Evolutionary conservation across 2,329 filamentous ascomycete genomes (phyloP), one percentile per base, ranked within the genome.

Genomic region (Pseudogymnoascus sp.): DNA sequence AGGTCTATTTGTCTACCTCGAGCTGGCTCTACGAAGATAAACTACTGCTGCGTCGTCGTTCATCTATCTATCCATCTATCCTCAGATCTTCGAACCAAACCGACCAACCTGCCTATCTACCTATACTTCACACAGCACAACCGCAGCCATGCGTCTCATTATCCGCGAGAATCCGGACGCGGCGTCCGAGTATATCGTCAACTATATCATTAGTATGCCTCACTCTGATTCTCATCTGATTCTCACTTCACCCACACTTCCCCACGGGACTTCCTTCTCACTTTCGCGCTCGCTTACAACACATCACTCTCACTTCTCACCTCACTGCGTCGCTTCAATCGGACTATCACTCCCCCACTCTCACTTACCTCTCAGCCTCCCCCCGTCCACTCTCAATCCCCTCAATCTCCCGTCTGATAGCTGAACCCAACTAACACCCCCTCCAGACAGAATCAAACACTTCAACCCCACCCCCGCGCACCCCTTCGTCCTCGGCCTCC

Each of bases 401-500:
- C n/a, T n/a, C n/a, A n/a, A n/a, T n/a, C n/a, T n/a, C n/a, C n/a
- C n/a, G n/a, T n/a, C n/a, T n/a, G n/a, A n/a, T n/a, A 26, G 19
- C 21, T 26, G 1, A 45, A 23, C 41, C 41, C 19, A 45, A 45
- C 41, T 45, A 45, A 45, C 41, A 21, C n/a, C 41, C n/a, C 41
- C n/a, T 11, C 11, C 41, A 87, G 87, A 89, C 69, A 87, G 90
- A 68, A 93, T 94, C 79, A 89, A 88, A 70, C 78, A 84, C 65
- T 94, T 91, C 76, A 81, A 82, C 59, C 90, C 91, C 38, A 89
- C 88, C 4, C 78, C 86, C 58, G 78, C 84, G 66, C 85, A 85
- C 68, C 90, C 90, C 1, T 94, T 95, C 71, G 88, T 94, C 5
- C 84, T 95, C 55, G 91, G 91, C 63, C 80, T 95, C 58, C 91